phyloP scores from a whole-genome alignment of 192 early-diverging fungal species.

The Gaertneriomyces sp. region DNA sequence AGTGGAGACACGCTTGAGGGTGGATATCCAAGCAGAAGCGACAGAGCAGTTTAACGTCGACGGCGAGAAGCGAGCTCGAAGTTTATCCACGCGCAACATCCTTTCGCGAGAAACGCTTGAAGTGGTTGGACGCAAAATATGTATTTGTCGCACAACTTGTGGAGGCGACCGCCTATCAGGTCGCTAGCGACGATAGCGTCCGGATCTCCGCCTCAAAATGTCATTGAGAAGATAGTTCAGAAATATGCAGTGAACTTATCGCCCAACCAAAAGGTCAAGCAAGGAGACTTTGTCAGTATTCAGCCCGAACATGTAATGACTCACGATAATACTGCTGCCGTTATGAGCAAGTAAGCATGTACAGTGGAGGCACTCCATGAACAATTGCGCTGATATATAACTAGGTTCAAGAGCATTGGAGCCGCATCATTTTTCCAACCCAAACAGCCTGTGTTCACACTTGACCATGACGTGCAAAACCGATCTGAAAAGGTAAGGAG shows the following conservation, averaged over 20 bases:
- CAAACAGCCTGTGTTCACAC: conserved; percentile 85
- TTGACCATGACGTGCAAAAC: conserved; percentile 99
- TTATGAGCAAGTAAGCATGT: conserved; percentile 74
- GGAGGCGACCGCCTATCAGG: no score
- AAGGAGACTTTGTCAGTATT: conserved; percentile 94
- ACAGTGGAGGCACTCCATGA: neutral
- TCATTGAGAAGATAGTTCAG: conserved; percentile 96
- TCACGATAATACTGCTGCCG: conserved; percentile 95
- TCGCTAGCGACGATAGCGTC: no score
- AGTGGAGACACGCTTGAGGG: no score
- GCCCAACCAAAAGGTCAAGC: conserved; percentile 62
- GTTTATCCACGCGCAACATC: no score
- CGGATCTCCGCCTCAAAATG: conserved; percentile 56
- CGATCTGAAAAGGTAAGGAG: conserved; percentile 68
- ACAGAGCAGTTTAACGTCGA: no score
- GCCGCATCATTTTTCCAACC: conserved; percentile 76
- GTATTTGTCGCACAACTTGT: no score
- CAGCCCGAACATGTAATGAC: conserved; percentile 91
- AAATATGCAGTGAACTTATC: conserved; percentile 75
- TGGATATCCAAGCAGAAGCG: no score
- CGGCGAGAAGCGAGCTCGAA: no score
- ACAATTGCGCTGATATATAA: neutral
- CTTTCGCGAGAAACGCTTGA: no score
- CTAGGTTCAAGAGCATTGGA: conserved; percentile 84
- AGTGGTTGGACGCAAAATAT: no score